Percentiles rank a stretch among this genome's conserved stretches.
phyloP scores from a whole-genome alignment of 2,329 filamentous ascomycete species.

The Fusarium keratoplasticum region DNA sequence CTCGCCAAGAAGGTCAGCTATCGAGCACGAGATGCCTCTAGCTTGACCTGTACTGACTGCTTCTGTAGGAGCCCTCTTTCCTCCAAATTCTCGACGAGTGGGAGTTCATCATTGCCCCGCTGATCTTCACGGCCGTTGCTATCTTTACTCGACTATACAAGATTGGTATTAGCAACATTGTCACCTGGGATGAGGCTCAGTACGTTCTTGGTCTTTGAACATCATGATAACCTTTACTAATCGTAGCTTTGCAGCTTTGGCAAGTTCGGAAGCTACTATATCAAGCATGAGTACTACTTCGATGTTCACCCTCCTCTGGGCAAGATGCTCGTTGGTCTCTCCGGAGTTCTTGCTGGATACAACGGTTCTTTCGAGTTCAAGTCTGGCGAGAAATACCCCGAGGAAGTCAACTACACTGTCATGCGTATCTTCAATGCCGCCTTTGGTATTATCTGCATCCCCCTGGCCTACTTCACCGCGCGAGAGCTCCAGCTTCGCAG shows the following conservation, averaged over 20 bases:
- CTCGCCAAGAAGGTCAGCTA: constrained; percentile 64
- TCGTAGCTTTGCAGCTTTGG: constrained; percentile 72
- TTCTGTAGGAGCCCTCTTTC: constrained; percentile 64
- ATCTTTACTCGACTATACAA: constrained; percentile 77
- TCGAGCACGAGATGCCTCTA: background rate
- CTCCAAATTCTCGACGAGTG: constrained; percentile 72
- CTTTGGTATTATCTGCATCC: constrained; percentile 92
- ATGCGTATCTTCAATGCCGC: constrained; percentile 98
- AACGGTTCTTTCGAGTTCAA: constrained; percentile 99
- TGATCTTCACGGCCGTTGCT: constrained; percentile 71
- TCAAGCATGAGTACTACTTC: constrained; percentile 99
- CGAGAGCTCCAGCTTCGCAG: constrained; percentile 88
- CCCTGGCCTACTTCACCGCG: constrained; percentile 94
- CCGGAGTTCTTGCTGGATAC: constrained; percentile 95
- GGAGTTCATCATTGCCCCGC: constrained; percentile 70
- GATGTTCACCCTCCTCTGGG: constrained; percentile 90
- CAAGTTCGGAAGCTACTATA: constrained; percentile 98
- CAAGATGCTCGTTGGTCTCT: constrained; percentile 98
- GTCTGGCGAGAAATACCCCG: constrained; percentile 94
- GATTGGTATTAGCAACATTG: constrained; percentile 75
- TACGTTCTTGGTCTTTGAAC: constrained; percentile 51
- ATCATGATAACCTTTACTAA: constrained; percentile 15
- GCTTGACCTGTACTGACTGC: constrained; percentile 32
- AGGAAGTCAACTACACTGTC: constrained; percentile 95
- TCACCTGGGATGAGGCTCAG: constrained; percentile 77